Conservation (phyloP, 192 early-diverging fungal genomes). For the Umbelopsis vinacea region DNA sequence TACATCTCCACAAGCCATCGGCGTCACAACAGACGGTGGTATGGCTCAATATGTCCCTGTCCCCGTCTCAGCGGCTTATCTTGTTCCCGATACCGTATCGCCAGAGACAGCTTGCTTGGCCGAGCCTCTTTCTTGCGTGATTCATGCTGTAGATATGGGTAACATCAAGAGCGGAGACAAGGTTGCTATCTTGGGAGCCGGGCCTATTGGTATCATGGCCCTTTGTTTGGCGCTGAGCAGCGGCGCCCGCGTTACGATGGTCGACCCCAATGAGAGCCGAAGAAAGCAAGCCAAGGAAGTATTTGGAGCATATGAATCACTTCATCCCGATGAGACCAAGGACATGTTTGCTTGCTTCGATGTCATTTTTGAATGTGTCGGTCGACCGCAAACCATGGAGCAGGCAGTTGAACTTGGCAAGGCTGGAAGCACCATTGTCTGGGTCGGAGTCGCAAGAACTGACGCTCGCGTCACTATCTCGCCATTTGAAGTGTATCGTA, state of each 20-base stretch:
- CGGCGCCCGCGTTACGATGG: conserved; percentile 47
- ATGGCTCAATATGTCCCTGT: conserved; percentile 54
- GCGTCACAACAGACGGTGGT: conserved; percentile 55
- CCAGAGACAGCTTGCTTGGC: conserved; percentile 53
- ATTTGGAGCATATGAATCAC: conserved; percentile 37
- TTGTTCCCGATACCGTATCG: conserved; percentile 35
- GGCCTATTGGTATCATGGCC: conserved; percentile 59
- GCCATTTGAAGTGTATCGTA: conserved; percentile 55
- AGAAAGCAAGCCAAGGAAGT: conserved; percentile 33
- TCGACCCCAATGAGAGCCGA: conserved; percentile 49
- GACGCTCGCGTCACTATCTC: conserved; percentile 44
- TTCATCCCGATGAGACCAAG: conserved; percentile 29
- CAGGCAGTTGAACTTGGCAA: conserved; percentile 45
- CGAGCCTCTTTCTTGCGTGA: conserved; percentile 56
- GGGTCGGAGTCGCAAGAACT: conserved; percentile 57
- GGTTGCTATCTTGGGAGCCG: conserved; percentile 52
- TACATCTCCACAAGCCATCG: conserved; percentile 42
- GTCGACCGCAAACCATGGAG: conserved; percentile 47
- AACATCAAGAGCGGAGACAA: conserved; percentile 47
- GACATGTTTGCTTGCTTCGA: conserved; percentile 38
- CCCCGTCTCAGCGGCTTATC: conserved; percentile 40
- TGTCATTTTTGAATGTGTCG: conserved; percentile 58
- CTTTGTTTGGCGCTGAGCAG: conserved; percentile 39
- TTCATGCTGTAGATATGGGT: conserved; percentile 55
- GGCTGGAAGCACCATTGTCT: conserved; percentile 50